Conservation (phyloP, 1,284 basidiomycete species). For the Ganoderma lingzhi region DNA sequence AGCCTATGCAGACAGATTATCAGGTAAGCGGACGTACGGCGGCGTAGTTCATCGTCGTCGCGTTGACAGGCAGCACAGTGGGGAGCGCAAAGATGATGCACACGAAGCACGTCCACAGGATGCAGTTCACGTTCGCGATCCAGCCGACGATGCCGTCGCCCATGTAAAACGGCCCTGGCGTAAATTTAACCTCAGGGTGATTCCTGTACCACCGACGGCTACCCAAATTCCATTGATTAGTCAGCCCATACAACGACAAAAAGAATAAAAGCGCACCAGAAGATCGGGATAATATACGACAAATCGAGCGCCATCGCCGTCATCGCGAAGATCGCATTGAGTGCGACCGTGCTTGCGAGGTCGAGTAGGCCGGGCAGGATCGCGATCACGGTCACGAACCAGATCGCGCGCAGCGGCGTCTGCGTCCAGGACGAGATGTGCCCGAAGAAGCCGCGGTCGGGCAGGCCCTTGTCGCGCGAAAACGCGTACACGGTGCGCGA, state of each 20-base stretch:
- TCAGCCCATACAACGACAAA: background rate
- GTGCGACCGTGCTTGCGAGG: slow-evolving; percentile 81
- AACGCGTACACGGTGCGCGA: slow-evolving; percentile 92
- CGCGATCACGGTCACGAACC: slow-evolving; percentile 75
- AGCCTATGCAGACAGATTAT: background rate
- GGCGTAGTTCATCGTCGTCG: slow-evolving; percentile 83
- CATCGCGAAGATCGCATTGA: slow-evolving; percentile 85
- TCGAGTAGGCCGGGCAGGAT: slow-evolving; percentile 80
- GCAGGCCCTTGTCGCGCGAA: slow-evolving; percentile 85
- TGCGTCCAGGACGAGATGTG: slow-evolving; percentile 68
- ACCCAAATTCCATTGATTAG: background rate
- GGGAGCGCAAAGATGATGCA: slow-evolving; percentile 80
- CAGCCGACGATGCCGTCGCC: slow-evolving; percentile 76
- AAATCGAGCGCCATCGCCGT: slow-evolving; percentile 78
- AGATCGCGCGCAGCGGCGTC: slow-evolving; percentile 87
- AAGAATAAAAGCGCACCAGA: slow-evolving; percentile 47
- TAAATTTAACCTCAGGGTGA: slow-evolving; percentile 87
- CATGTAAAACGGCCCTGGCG: slow-evolving; percentile 91
- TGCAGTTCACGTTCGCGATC: slow-evolving; percentile 71
- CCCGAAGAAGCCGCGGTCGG: slow-evolving; percentile 85
- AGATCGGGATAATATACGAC: slow-evolving; percentile 81
- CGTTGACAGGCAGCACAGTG: slow-evolving; percentile 73
- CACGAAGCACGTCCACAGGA: slow-evolving; percentile 75
- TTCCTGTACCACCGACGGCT: slow-evolving; percentile 73
- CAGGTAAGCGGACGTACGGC: slow-evolving; percentile 43